Conservation (phyloP, 768 basidiomycete species). For the Leccinum variicolor region DNA sequence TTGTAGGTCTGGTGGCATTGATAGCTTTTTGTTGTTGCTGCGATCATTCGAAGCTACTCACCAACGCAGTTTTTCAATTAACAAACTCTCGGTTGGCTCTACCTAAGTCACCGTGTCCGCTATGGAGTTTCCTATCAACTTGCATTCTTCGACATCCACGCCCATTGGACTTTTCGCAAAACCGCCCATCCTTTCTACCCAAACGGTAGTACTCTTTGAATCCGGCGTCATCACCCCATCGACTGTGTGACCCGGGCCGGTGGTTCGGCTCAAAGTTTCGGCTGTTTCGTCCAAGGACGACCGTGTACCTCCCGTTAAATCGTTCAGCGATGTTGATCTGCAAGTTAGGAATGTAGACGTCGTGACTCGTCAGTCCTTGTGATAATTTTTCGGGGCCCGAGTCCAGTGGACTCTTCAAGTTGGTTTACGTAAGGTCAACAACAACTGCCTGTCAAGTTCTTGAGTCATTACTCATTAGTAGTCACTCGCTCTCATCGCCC, state of each 20-base stretch:
- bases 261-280: constrained; percentile 71
- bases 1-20: constrained; percentile 46
- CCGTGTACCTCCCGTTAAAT: constrained; percentile 72
- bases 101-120: neutral
- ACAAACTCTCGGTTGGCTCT: constrained; percentile 6
- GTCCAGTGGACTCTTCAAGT: too few relatives aligned
- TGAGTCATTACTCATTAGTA: too few relatives aligned
- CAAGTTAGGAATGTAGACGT: constrained; percentile 1
- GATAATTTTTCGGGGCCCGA: too few relatives aligned
- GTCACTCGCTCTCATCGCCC: constrained; percentile 31
- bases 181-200: constrained; percentile 53
- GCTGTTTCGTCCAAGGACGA: constrained; percentile 65
- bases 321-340: constrained; percentile 73
- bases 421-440: too few relatives aligned
- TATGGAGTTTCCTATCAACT: neutral
- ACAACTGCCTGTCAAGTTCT: too few relatives aligned
- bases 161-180: constrained; percentile 31
- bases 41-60: constrained; percentile 51
- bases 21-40: constrained; percentile 54
- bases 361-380: too few relatives aligned
- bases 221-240: neutral
- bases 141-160: constrained; percentile 3
- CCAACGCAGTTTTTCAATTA: constrained; percentile 43
- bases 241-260: constrained; percentile 40
- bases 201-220: constrained; percentile 43